phyloP scores from a whole-genome alignment of 495 filamentous ascomycete genomes.

The Trichoderma gamsii region DNA sequence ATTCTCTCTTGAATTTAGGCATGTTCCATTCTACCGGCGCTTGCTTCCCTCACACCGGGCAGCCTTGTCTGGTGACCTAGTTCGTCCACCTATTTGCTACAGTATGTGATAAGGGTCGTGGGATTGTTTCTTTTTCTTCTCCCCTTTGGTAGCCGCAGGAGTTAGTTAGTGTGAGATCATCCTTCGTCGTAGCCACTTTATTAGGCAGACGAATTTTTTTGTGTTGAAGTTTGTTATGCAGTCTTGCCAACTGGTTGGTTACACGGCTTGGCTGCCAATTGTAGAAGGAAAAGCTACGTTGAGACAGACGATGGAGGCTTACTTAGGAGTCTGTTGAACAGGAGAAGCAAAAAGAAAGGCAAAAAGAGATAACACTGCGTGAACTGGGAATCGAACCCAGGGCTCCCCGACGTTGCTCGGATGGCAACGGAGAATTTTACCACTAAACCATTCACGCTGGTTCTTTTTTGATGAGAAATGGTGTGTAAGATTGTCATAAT shows the following conservation, averaged over 20 bases:
- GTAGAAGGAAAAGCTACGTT: not conserved
- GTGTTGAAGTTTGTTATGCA: no score
- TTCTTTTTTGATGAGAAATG: not conserved
- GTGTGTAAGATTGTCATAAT: not conserved
- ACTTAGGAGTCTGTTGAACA: no score
- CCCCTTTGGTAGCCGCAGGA: no score
- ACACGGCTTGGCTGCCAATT: no score
- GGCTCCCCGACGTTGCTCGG: slow-evolving; percentile 14
- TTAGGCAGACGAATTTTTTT: no score
- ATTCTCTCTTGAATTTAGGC: not conserved
- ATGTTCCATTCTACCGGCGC: slow-evolving; percentile 3
- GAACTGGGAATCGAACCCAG: slow-evolving; percentile 14
- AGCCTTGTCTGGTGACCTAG: not conserved
- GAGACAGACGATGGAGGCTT: no score
- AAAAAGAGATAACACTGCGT: not conserved
- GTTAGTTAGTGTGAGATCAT: no score
- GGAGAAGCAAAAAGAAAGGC: not conserved
- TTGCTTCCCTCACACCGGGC: not conserved
- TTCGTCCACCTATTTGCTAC: no score
- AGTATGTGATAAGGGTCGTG: no score
- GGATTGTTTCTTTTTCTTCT: no score
- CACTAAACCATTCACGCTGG: slow-evolving; percentile 13
- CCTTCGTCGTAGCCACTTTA: no score
- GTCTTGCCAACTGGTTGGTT: no score
- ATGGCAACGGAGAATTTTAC: slow-evolving; percentile 15